Conservation (phyloP, 306 rosid species). For the Cicer bijugum region DNA sequence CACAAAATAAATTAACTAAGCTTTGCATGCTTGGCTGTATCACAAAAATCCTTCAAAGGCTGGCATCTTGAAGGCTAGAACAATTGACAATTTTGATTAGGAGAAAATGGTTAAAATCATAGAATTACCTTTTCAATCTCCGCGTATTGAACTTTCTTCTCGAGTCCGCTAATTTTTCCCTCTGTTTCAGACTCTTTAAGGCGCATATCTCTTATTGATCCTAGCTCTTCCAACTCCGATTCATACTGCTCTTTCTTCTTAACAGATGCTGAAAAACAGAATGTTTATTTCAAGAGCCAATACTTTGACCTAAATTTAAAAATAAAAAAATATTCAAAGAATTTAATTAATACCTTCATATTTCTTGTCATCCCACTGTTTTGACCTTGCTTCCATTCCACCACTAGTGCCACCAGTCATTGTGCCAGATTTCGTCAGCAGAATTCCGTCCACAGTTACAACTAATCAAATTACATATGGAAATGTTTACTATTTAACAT, state of each 20-base stretch:
- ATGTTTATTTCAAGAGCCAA: constrained; percentile 43
- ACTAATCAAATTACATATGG: constrained; percentile 59
- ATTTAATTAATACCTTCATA: constrained; percentile 71
- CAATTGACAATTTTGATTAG: not conserved
- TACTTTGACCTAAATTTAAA: constrained; percentile 16
- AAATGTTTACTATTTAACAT: constrained; percentile 30
- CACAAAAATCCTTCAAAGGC: constrained; percentile 10
- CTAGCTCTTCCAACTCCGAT: constrained; percentile 82
- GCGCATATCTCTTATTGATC: constrained; percentile 97
- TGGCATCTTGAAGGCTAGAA: constrained; percentile 22
- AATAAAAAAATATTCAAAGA: not conserved
- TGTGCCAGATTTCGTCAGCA: constrained; percentile 95
- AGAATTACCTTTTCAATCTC: constrained; percentile 88
- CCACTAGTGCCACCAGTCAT: constrained; percentile 99
- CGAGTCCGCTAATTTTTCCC: constrained; percentile 92
- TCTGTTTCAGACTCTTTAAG: constrained; percentile 92
- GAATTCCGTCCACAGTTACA: constrained; percentile 94
- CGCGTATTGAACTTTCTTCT: constrained; percentile 93
- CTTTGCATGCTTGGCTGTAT: not conserved
- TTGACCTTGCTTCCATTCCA: constrained; percentile 99
- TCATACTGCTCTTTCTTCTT: constrained; percentile 84
- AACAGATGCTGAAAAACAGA: constrained; percentile 61
- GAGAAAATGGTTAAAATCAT: constrained; percentile 9
- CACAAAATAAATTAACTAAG: constrained; percentile 23
- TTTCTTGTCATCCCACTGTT: constrained; percentile 97